Evolutionary conservation across 2,329 filamentous ascomycete species (phyloP).

Genomic region (Rhynchosporium graminicola): DNA sequence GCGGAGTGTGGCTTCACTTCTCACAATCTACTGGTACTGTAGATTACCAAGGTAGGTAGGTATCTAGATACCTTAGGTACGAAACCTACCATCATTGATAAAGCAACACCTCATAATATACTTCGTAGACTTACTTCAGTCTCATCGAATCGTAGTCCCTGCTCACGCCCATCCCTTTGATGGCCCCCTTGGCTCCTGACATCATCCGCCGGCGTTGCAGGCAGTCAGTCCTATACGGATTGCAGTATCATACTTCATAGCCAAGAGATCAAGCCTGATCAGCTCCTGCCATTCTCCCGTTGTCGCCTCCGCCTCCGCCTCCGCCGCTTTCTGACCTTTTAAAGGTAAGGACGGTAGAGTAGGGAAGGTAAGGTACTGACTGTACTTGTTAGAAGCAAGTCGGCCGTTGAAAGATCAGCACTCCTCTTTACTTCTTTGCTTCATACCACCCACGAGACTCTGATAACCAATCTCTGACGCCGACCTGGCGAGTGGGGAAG

Average conservation of each 20-base stretch:
- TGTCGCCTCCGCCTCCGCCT: not conserved
- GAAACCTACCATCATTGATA: conserved; percentile 1
- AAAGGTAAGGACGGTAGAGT: not conserved
- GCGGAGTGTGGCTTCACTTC: not conserved
- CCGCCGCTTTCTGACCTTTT: not conserved
- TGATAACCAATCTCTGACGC: conserved; percentile 9
- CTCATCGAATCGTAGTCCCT: not conserved
- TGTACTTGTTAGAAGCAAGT: too few species aligned
- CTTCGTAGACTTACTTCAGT: not conserved
- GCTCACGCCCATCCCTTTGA: not conserved
- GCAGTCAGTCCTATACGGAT: not conserved
- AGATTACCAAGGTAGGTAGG: too few species aligned
- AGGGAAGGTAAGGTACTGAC: too few species aligned
- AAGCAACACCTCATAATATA: conserved; percentile 3
- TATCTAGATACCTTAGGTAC: too few species aligned
- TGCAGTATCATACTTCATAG: too few species aligned
- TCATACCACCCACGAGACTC: conserved; percentile 5
- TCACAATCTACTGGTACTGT: not conserved
- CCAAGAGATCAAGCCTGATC: conserved; percentile 1
- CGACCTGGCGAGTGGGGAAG: not conserved
- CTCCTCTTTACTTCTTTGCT: conserved; percentile 5
- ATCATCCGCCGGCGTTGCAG: conserved; percentile 8
- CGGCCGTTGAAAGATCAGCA: conserved; percentile 9
- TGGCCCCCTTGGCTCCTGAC: not conserved
- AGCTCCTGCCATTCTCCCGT: conserved; percentile 12